Percentiles rank a stretch among this genome's conserved stretches.
Evolutionary conservation across 202 grass and related monocot species (phyloP).

Genomic region (Panicum virgatum): DNA sequence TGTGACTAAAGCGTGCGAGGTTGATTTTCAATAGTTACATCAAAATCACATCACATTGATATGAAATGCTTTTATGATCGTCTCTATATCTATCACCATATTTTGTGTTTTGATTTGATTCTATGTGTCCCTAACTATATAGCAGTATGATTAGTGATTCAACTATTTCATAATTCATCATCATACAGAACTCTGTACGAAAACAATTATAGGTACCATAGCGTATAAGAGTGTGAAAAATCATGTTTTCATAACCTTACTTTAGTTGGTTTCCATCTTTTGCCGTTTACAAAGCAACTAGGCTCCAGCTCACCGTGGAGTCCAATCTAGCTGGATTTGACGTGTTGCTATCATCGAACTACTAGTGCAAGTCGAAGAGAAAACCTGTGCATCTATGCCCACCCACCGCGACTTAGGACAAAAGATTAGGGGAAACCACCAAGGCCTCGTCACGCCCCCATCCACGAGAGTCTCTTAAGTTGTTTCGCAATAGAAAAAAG

Average conservation of each 20-base stretch:
- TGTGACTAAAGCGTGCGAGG: not conserved
- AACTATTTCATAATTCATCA: not conserved
- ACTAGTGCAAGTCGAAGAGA: not conserved
- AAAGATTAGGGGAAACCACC: not conserved
- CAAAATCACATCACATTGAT: too few relatives aligned
- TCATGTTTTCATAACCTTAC: not conserved
- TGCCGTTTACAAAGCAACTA: not conserved
- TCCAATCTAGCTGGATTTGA: not conserved
- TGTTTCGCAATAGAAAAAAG: not conserved
- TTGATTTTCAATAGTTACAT: not conserved
- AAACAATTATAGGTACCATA: not conserved
- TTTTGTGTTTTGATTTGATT: too few relatives aligned
- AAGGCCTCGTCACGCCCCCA: not conserved
- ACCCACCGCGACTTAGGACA: slow-evolving; percentile 7
- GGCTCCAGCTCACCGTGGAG: not conserved
- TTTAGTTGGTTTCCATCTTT: not conserved
- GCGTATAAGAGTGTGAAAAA: too few relatives aligned
- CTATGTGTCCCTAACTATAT: not conserved
- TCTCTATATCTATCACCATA: too few relatives aligned
- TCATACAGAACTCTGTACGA: not conserved
- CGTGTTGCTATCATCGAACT: not conserved
- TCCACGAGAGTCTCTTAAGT: not conserved
- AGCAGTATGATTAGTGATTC: not conserved
- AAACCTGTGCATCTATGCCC: not conserved
- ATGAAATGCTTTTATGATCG: too few relatives aligned